phyloP scores from a whole-genome alignment of 1,284 basidiomycete genomes.

The Heliocybe sulcata region DNA sequence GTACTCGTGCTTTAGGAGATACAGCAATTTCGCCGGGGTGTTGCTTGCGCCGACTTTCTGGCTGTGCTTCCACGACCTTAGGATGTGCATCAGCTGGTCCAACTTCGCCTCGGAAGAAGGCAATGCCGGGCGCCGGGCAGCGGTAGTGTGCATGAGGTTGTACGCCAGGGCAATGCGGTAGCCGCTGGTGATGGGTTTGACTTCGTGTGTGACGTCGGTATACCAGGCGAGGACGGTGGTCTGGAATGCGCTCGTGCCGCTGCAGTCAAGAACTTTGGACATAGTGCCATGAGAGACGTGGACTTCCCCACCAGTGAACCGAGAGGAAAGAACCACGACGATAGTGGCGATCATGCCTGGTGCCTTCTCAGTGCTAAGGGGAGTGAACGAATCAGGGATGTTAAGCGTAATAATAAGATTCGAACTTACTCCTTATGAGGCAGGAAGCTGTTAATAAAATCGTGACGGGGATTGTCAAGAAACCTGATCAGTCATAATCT shows the following conservation, averaged over 20 bases:
- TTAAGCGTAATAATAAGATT: not conserved
- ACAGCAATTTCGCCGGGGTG: slow-evolving; percentile 12
- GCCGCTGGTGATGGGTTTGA: slow-evolving; percentile 35
- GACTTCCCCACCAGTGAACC: slow-evolving; percentile 31
- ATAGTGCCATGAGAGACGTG: slow-evolving; percentile 27
- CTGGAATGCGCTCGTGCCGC: slow-evolving; percentile 16
- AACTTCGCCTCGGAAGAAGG: slow-evolving; percentile 3
- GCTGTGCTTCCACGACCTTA: slow-evolving; percentile 13
- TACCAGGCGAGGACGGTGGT: slow-evolving; percentile 38
- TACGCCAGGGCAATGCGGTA: slow-evolving; percentile 39
- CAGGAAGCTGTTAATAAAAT: not conserved
- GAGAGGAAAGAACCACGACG: slow-evolving; percentile 34
- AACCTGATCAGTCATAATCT: not conserved
- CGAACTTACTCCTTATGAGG: not conserved
- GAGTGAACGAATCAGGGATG: slow-evolving; percentile 8
- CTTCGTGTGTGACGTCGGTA: slow-evolving; percentile 36
- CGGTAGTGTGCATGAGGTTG: slow-evolving; percentile 25
- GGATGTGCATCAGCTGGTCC: slow-evolving; percentile 7
- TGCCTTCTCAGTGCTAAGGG: slow-evolving; percentile 28
- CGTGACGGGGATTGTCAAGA: slow-evolving; percentile 13
- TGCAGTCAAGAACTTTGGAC: slow-evolving; percentile 24
- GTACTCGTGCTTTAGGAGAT: slow-evolving; percentile 18
- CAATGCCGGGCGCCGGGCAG: slow-evolving; percentile 11
- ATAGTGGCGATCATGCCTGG: slow-evolving; percentile 37
- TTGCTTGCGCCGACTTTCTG: not conserved